Conservation (phyloP, 208 protist genomes). For the Strigomonas culicis region DNA sequence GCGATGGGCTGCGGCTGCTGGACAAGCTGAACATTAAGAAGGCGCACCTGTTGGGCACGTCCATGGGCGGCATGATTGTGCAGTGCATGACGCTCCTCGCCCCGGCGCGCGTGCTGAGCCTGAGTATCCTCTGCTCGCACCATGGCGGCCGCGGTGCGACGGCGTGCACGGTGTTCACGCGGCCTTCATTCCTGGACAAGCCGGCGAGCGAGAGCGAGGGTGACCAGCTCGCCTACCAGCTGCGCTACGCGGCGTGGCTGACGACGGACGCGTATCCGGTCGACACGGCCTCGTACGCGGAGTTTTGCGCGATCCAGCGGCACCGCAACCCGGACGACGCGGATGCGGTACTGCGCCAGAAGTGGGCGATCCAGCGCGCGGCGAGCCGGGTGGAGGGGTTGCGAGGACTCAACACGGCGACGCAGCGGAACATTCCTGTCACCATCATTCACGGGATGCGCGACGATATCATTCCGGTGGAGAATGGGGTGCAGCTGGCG, state of each 20-base stretch:
- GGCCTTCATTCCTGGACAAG: neutral
- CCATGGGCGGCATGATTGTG: slow-evolving; percentile 81
- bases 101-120: slow-evolving; percentile 37
- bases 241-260: slow-evolving; percentile 19
- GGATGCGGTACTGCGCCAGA: slow-evolving; percentile 40
- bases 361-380: slow-evolving; percentile 50
- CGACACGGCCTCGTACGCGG: slow-evolving; percentile 16
- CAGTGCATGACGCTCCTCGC: slow-evolving; percentile 58
- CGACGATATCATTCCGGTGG: slow-evolving; percentile 58
- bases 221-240: too few species aligned
- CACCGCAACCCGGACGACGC: slow-evolving; percentile 19
- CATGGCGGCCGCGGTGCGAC: slow-evolving; percentile 36
- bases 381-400: slow-evolving; percentile 28
- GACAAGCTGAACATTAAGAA: slow-evolving; percentile 35
- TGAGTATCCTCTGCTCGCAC: slow-evolving; percentile 53
- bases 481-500: slow-evolving; percentile 55
- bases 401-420: slow-evolving; percentile 23
- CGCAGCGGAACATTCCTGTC: slow-evolving; percentile 18
- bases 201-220: too few species aligned
- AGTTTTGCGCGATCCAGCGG: slow-evolving; percentile 8
- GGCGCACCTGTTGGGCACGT: slow-evolving; percentile 55
- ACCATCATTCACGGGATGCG: slow-evolving; percentile 63
- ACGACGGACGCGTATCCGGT: slow-evolving; percentile 27
- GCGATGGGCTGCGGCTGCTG: slow-evolving; percentile 54
- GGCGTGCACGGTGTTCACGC: slow-evolving; percentile 23